These are phyloP conservation scores for Coriaria nepalensis DNA, from an alignment of 306 rosid species.

Conservation along the genomic window DNA sequence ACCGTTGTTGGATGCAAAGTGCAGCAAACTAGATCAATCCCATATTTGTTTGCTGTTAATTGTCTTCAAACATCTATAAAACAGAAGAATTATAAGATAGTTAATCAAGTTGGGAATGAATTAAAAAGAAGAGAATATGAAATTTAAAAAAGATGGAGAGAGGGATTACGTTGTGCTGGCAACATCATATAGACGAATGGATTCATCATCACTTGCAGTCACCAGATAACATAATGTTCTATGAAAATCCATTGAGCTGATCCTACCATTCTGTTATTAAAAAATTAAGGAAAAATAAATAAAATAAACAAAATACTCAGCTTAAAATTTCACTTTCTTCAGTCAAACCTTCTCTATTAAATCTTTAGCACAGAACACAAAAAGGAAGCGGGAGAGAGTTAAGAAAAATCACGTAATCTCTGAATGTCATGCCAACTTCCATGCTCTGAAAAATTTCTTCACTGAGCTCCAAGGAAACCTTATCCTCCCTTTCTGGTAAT, in stretches of 20 bases:
- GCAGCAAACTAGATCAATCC: constrained; percentile 91
- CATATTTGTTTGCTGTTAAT: constrained; percentile 96
- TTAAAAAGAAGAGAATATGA: constrained; percentile 3
- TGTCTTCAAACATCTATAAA: constrained; percentile 84
- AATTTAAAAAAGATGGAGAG: background rate
- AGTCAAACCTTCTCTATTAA: background rate
- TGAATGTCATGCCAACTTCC: constrained; percentile 95
- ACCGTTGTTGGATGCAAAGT: constrained; percentile 95
- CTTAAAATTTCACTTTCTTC: background rate
- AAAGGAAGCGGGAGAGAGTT: too few relatives aligned
- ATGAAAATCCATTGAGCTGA: constrained; percentile 88
- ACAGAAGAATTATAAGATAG: constrained; percentile 6
- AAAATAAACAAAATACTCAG: background rate
- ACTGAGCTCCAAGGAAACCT: constrained; percentile 78
- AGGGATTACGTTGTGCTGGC: constrained; percentile 57
- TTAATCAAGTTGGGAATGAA: background rate
- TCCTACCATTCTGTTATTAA: constrained; percentile 58
- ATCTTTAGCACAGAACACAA: background rate
- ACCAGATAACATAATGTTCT: constrained; percentile 69
- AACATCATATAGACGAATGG: constrained; percentile 80
- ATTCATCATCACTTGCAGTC: constrained; percentile 95
- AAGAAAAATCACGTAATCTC: constrained; percentile 55
- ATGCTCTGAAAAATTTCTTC: constrained; percentile 92
- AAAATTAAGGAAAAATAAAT: background rate
- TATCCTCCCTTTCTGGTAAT: constrained; percentile 72